phyloP scores from a whole-genome alignment of 1,284 basidiomycete species.

The Inonotus obliquus region DNA sequence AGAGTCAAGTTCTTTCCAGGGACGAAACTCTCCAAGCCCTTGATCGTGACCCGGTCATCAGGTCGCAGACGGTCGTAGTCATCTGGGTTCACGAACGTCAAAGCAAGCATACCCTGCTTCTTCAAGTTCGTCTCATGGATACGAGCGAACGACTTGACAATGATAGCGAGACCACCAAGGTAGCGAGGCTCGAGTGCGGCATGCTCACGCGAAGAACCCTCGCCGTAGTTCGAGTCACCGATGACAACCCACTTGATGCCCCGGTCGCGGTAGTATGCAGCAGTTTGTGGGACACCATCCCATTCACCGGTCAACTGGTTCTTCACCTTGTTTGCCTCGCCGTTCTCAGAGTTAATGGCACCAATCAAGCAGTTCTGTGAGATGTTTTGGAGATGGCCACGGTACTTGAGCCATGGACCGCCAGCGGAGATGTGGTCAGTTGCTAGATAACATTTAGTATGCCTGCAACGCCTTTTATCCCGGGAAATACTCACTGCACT shows the following conservation, averaged over 20 bases:
- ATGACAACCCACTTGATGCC: slow-evolving; percentile 96
- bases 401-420: slow-evolving; percentile 99
- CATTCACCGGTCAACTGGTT: slow-evolving; percentile 89
- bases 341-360: slow-evolving; percentile 94
- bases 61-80: slow-evolving; percentile 91
- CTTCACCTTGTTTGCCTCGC: slow-evolving; percentile 93
- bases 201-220: slow-evolving; percentile 97
- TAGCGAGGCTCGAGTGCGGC: slow-evolving; percentile 97
- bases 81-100: slow-evolving; percentile 82
- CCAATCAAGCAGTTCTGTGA: slow-evolving; percentile 98
- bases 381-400: slow-evolving; percentile 98
- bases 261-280: slow-evolving; percentile 82
- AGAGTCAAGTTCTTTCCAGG: slow-evolving; percentile 87
- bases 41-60: slow-evolving; percentile 79
- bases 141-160: slow-evolving; percentile 92
- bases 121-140: slow-evolving; percentile 99
- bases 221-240: slow-evolving; percentile 95
- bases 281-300: slow-evolving; percentile 82
- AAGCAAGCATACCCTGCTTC: slow-evolving; percentile 94
- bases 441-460: slow-evolving; percentile 33
- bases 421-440: slow-evolving; percentile 92
- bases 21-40: slow-evolving; percentile 78
- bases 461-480: slow-evolving; percentile 4
- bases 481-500: slow-evolving; percentile 75
- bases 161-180: slow-evolving; percentile 94